Conservation (phyloP, 495 filamentous ascomycete genomes). For the Podospora pseudoanserina region DNA sequence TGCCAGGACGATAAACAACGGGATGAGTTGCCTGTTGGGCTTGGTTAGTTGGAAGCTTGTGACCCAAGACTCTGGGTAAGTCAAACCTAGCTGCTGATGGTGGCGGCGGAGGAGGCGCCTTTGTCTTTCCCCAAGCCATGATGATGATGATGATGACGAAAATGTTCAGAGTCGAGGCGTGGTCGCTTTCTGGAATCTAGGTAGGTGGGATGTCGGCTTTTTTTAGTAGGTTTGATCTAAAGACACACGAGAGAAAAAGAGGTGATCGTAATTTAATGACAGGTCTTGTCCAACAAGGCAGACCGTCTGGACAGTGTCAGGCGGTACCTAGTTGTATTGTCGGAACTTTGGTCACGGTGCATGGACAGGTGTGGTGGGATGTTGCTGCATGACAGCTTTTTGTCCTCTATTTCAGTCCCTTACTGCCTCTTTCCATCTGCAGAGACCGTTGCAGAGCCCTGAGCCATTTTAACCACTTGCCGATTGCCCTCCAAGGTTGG, state of each 20-base stretch:
- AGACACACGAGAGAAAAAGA: neutral
- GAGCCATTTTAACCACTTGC: neutral
- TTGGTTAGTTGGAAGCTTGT: neutral
- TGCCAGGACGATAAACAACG: conserved; percentile 68
- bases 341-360: neutral
- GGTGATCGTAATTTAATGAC: neutral
- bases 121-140: conserved; percentile 21
- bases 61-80: neutral
- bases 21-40: conserved; percentile 55
- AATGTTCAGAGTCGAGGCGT: neutral
- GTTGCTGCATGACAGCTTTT: neutral
- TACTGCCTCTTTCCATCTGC: neutral
- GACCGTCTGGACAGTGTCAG: too few species aligned
- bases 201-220: neutral
- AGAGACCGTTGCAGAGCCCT: neutral
- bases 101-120: conserved; percentile 6
- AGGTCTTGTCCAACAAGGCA: neutral
- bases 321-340: too few species aligned
- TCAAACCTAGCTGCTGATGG: conserved; percentile 11
- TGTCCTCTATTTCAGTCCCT: neutral
- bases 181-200: neutral
- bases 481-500: neutral
- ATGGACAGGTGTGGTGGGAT: neutral
- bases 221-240: neutral
- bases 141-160: neutral